A percentile compares a stretch with the other conserved stretches of the same genome.
Conservation (phyloP, 176 grass and related monocot species). For the Oryza meyeriana region DNA sequence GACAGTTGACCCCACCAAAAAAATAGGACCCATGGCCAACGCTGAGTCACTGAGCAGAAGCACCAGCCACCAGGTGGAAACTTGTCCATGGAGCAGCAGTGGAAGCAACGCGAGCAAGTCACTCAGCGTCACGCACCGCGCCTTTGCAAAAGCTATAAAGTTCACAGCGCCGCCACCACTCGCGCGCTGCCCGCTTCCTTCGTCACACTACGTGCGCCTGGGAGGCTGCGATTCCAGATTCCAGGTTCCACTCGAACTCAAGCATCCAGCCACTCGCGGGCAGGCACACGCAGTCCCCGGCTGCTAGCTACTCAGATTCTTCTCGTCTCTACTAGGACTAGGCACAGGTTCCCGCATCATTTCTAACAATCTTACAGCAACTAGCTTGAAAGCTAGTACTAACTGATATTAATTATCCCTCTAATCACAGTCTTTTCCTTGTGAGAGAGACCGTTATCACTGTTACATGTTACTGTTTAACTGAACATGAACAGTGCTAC, state of each 20-base stretch:
- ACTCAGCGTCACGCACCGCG: neutral
- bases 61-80: neutral
- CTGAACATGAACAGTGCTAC: neutral
- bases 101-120: neutral
- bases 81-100: neutral
- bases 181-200: neutral
- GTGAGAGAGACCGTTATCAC: neutral
- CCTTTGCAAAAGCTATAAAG: constrained; percentile 27
- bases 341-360: constrained; percentile 15
- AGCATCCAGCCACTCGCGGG: constrained; percentile 17
- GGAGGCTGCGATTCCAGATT: constrained; percentile 5
- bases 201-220: neutral
- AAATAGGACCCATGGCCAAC: neutral
- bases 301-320: neutral
- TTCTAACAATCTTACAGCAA: neutral
- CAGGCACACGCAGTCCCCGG: neutral
- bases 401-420: neutral
- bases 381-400: neutral
- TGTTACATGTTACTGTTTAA: neutral
- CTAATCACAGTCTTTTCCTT: neutral
- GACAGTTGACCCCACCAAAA: neutral
- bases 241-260: constrained; percentile 21
- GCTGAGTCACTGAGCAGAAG: neutral
- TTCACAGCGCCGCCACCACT: neutral
- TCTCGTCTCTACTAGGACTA: neutral